Conservation (phyloP, 805 yeast species). For the Candida krabiensis region DNA sequence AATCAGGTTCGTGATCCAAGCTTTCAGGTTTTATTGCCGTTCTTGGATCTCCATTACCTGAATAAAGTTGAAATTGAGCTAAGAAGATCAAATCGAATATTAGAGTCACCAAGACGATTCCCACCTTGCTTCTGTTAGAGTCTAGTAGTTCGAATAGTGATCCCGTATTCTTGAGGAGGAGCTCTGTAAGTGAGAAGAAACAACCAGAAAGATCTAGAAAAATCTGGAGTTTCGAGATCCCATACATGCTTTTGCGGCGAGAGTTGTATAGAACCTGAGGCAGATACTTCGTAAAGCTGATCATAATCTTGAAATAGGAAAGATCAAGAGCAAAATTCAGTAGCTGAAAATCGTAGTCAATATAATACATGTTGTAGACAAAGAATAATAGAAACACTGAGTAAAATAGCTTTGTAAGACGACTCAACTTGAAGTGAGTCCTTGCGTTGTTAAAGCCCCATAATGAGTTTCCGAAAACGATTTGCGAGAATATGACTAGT, state of each 20-base stretch:
- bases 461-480: conserved; percentile 33
- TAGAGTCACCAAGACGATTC: conserved; percentile 38
- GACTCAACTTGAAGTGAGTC: conserved; percentile 24
- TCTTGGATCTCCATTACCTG: too few species aligned
- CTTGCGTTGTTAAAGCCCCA: conserved; percentile 36
- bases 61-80: conserved; percentile 27
- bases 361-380: conserved; percentile 13
- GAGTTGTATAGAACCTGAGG: conserved; percentile 48
- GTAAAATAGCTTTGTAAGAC: conserved; percentile 21
- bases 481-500: conserved; percentile 38
- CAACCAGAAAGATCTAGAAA: conserved; percentile 45
- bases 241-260: conserved; percentile 43
- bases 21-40: too few species aligned
- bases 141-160: conserved; percentile 26
- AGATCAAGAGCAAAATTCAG: conserved; percentile 41
- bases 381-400: conserved; percentile 12
- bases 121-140: conserved; percentile 45
- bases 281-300: conserved; percentile 48
- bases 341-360: conserved; percentile 18
- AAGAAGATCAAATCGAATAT: conserved; percentile 30
- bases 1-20: too few species aligned
- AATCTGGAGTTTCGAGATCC: conserved; percentile 43
- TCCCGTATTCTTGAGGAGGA: conserved; percentile 36
- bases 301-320: conserved; percentile 44
- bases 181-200: conserved; percentile 38